Base-by-base conservation (phyloP, 257 asterid species). In the Solanum bukasovii region DNA sequence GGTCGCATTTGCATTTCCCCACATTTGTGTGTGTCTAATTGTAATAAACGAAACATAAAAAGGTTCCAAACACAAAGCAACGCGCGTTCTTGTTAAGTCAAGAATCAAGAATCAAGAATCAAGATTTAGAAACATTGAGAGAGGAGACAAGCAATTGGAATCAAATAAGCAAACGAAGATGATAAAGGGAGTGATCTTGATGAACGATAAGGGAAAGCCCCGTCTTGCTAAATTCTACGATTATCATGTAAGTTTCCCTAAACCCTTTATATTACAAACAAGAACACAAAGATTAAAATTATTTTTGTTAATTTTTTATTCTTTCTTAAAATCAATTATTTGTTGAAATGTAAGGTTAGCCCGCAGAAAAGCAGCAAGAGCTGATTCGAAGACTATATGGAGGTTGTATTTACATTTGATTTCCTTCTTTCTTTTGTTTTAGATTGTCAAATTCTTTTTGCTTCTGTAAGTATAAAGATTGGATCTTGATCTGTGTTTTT, bases 201-300 rank as follows among this genome's bases (percentile, higher is more conserved):
- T 97, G 99, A 97, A 95, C 89, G 96, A 95, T 89, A 96, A 92
- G 89, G 99, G 99, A 89, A 96, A 97, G 89, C 96, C 99, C 82
- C 98, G 99, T 84, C 96, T 97, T 90, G 92, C 95, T 92, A 97
- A 95, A 90, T 97, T 96, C 92, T 97, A 93, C 78, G 94, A 93
- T 65, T 94, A 90, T 92, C 97, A 94, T 96, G 98, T 95, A 63
- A 71, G 88, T 49, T 2, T n/a, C n/a, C 1, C 79, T 52, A 14
- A 33, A 13, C 84, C 84, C 38, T 25, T 78, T 25, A 14, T 2
- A 27, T 11, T 46, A 81, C 8, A 46, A 46, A 29, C 10, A 29
- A 81, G 16, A 81, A 46, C 18, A 49, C 20, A 83, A 20, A 37
- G 25, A 31, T 63, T 73, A 37, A 38, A 25, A 7, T 65, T 25